Base-by-base conservation (phyloP, 352 stramenopile genomes). In the Globisporangium paddicum region DNA sequence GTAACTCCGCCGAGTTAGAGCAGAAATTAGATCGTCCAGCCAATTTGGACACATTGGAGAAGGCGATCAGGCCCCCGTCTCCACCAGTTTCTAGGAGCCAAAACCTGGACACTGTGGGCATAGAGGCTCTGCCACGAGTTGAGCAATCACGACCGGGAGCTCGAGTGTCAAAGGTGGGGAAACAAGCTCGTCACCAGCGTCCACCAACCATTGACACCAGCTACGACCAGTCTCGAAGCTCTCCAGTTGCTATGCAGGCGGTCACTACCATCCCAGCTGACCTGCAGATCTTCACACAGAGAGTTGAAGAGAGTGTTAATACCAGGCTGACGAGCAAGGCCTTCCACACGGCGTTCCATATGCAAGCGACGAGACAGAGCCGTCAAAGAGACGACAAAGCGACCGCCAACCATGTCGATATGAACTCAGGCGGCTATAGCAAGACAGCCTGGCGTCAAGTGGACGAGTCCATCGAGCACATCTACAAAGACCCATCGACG, bases 401-500 rank as follows among this genome's bases (percentile, higher is more conserved):
- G 9, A 23, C 18, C 53, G 16, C 9, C 16, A 37, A 6, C 16
- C n/a, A 16, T 18, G 14, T 23, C 7, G 25, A 52, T 26, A 41
- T 18, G 25, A 52, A 26, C 26, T n/a, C 46, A 47, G 21, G 14
- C 13, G 38, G 4, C 2, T 9, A 19, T 14, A 7, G 2, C 11
- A 58, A 53, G 42, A 44, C 58, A 11, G 41, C 42, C 5, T 87
- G 73, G 75, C 61, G 69, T 37, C 55, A 53, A 13, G 64, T 89
- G 9, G 67, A 81, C 32, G 66, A 75, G 19, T 80, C 72, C 1
- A 87, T 87, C 18, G 71, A 89, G 19, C 66, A 80, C 38, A 77
- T 89, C 13, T 90, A 79, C 30, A 66, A 81, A 38, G 74, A 89
- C 32, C 67, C 72, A 8, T 73, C 73, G 2, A 76, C 82, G 2